Percentiles rank a stretch among this genome's conserved stretches.
Evolutionary conservation across 1,284 basidiomycete species (phyloP).

Genomic region (Neotropicomus parvogracilis): DNA sequence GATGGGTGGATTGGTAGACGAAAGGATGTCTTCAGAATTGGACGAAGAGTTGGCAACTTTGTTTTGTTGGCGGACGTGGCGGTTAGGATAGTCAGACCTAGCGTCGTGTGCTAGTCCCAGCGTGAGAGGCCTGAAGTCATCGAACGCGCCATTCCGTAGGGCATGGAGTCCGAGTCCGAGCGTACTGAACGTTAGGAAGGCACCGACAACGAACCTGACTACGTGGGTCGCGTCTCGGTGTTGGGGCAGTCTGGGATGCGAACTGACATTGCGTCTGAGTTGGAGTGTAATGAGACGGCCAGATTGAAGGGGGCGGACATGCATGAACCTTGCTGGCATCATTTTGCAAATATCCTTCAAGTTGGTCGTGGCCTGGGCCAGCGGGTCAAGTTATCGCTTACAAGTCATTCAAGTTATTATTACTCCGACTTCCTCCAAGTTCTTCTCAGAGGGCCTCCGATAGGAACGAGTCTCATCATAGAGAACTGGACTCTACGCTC

Average conservation of each 20-base stretch:
- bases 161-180: conserved; percentile 21
- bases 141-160: conserved; percentile 4
- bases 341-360: conserved; percentile 2
- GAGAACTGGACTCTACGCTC: too few species aligned
- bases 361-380: too few species aligned
- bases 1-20: neutral
- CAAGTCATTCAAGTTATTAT: too few species aligned
- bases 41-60: neutral
- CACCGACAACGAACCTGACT: conserved; percentile 17
- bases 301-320: neutral
- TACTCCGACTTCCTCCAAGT: too few species aligned
- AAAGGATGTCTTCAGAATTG: neutral
- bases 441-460: too few species aligned
- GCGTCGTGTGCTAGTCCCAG: neutral
- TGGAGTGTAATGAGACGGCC: neutral
- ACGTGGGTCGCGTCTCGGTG: conserved; percentile 1
- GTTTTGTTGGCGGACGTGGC: conserved; percentile 6
- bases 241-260: neutral
- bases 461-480: too few species aligned
- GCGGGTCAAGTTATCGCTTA: too few species aligned
- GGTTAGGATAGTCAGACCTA: neutral
- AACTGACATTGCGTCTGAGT: conserved; percentile 5
- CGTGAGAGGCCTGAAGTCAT: conserved; percentile 6
- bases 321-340: neutral
- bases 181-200: conserved; percentile 22